A percentile compares a stretch with the other conserved stretches of the same genome.
Evolutionary conservation across 345 rosid species (phyloP).

Genomic region (Eucalyptus cloeziana): DNA sequence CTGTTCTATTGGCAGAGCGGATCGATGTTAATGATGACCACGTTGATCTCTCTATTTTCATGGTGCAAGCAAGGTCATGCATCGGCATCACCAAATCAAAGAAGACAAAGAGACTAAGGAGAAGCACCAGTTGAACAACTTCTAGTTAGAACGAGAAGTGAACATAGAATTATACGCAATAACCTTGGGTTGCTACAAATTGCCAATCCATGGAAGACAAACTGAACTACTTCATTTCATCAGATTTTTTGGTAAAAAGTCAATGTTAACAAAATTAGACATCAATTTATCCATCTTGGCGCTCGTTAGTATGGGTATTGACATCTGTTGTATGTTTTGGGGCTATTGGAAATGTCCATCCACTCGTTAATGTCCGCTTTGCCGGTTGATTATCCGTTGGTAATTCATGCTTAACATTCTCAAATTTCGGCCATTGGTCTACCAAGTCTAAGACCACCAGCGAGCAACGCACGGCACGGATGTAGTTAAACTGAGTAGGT

Average conservation of each 20-base stretch:
- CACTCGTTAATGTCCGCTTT: neutral
- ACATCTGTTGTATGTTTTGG: neutral
- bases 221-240: neutral
- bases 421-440: neutral
- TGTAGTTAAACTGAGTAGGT: neutral
- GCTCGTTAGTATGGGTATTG: neutral
- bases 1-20: conserved; percentile 20
- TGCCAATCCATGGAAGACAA: neutral
- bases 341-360: neutral
- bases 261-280: neutral
- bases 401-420: neutral
- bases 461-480: neutral
- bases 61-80: neutral
- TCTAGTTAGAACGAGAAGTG: neutral
- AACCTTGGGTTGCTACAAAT: neutral
- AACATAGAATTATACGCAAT: neutral
- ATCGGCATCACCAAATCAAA: neutral
- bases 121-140: neutral
- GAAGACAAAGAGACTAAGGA: neutral
- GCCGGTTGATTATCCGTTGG: neutral
- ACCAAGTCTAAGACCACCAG: neutral
- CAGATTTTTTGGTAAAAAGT: neutral
- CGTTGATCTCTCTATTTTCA: conserved; percentile 22
- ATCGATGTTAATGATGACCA: conserved; percentile 5
- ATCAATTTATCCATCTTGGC: neutral